Evolutionary conservation across 1,139 yeast species (phyloP).

Genomic region (Suhomyces guaymorum): DNA sequence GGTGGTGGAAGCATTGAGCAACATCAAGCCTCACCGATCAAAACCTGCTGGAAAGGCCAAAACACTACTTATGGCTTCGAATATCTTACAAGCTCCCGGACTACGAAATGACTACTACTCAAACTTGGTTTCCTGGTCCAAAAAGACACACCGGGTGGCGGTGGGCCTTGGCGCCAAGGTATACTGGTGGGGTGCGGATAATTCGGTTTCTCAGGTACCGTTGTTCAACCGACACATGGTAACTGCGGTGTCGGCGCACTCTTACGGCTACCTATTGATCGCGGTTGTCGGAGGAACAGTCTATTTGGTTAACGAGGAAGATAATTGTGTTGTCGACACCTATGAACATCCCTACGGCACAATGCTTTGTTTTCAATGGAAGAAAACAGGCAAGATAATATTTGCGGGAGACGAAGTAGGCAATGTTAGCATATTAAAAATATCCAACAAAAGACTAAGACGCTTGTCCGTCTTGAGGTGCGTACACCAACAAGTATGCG

Average conservation of each 20-base stretch:
- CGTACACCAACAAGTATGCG: conserved; percentile 70
- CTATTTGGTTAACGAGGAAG: conserved; percentile 23
- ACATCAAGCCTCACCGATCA: conserved; percentile 8
- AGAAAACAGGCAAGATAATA: conserved; percentile 44
- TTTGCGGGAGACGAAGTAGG: conserved; percentile 75
- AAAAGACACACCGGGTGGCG: conserved; percentile 50
- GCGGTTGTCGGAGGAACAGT: conserved; percentile 46
- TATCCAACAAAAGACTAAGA: conserved; percentile 20
- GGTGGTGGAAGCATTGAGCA: conserved; percentile 13
- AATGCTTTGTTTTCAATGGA: conserved; percentile 67
- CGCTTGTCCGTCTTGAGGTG: conserved; percentile 38
- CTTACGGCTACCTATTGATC: conserved; percentile 49
- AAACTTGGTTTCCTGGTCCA: conserved; percentile 76
- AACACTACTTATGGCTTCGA: conserved; percentile 11
- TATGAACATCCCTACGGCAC: conserved; percentile 34
- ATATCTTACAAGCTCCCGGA: conserved; percentile 70
- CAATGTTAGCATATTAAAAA: conserved; percentile 47
- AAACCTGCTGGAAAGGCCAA: not conserved
- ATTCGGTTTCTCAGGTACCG: conserved; percentile 40
- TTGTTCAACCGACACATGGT: conserved; percentile 39
- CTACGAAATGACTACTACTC: conserved; percentile 80
- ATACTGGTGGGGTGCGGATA: conserved; percentile 64
- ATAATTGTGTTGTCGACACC: conserved; percentile 26
- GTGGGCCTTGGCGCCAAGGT: conserved; percentile 68
- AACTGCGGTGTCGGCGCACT: conserved; percentile 61